A percentile compares a stretch with the other conserved stretches of the same genome.
Evolutionary conservation across 805 yeast species (phyloP).

Genomic region (Candida cerambycidarum): DNA sequence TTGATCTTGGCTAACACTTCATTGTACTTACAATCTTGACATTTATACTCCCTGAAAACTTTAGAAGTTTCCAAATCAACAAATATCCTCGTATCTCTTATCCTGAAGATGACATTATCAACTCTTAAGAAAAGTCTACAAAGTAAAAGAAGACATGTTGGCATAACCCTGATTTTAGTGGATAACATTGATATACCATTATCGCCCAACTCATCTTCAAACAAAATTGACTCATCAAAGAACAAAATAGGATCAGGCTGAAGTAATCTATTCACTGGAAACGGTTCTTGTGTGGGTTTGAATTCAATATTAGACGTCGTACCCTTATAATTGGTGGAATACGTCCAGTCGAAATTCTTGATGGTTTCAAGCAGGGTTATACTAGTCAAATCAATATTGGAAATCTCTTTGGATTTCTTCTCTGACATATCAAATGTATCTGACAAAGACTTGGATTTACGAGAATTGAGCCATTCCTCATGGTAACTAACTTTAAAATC

Average conservation of each 20-base stretch:
- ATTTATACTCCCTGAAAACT: constrained; percentile 76
- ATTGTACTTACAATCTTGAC: constrained; percentile 45
- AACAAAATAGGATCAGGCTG: constrained; percentile 83
- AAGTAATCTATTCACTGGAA: constrained; percentile 71
- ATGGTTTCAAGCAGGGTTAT: constrained; percentile 54
- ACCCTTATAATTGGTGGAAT: constrained; percentile 78
- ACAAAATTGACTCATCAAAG: constrained; percentile 84
- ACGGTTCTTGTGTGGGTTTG: constrained; percentile 23
- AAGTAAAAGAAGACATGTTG: constrained; percentile 67
- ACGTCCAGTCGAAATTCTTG: constrained; percentile 96
- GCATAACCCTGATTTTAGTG: constrained; percentile 87
- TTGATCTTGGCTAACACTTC: constrained; percentile 27
- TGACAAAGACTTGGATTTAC: constrained; percentile 25
- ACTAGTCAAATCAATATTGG: constrained; percentile 34
- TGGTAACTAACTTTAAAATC: constrained; percentile 74
- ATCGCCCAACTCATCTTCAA: constrained; percentile 95
- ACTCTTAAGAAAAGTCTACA: constrained; percentile 82
- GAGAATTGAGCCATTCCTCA: constrained; percentile 65
- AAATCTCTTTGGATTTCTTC: constrained; percentile 25
- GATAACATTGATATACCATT: constrained; percentile 83
- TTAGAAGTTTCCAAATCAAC: constrained; percentile 67
- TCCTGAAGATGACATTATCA: constrained; percentile 82
- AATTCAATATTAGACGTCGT: constrained; percentile 31
- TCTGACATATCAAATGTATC: constrained; percentile 22
- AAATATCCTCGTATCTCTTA: constrained; percentile 81